Evolutionary conservation across 345 rosid species (phyloP).

Genomic region (Moringa oleifera): DNA sequence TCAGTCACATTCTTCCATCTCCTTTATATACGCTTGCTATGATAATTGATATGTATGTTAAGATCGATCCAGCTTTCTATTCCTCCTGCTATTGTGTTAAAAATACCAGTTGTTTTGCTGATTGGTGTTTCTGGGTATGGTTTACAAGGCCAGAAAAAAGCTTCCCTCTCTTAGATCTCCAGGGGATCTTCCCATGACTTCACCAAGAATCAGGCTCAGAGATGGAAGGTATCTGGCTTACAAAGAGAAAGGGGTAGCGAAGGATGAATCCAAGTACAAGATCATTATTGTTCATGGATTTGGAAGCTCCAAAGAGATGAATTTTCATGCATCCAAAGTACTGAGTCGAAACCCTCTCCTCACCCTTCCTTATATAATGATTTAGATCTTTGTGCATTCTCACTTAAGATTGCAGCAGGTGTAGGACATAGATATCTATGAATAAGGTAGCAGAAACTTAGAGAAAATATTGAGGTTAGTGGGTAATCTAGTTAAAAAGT

Average conservation of each 20-base stretch:
- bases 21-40: not conserved
- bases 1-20: not conserved
- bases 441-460: too few species aligned
- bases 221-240: constrained; percentile 84
- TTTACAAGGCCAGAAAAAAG: constrained; percentile 30
- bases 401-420: too few species aligned
- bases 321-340: constrained; percentile 71
- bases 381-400: not conserved
- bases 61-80: not conserved
- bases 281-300: constrained; percentile 84
- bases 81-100: not conserved
- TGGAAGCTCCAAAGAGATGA: constrained; percentile 96
- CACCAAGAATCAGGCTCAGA: constrained; percentile 50
- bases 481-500: not conserved
- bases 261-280: constrained; percentile 45
- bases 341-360: not conserved
- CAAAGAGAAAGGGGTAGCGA: constrained; percentile 69
- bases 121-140: constrained; percentile 35
- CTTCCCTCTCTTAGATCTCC: constrained; percentile 20
- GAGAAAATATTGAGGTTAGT: not conserved
- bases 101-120: not conserved
- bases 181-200: constrained; percentile 22
- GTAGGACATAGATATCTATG: too few species aligned
- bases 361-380: not conserved
- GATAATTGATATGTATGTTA: not conserved